Percentiles rank a stretch among this genome's conserved stretches.
phyloP scores from a whole-genome alignment of 768 basidiomycete genomes.

The Steccherinum ochraceum region DNA sequence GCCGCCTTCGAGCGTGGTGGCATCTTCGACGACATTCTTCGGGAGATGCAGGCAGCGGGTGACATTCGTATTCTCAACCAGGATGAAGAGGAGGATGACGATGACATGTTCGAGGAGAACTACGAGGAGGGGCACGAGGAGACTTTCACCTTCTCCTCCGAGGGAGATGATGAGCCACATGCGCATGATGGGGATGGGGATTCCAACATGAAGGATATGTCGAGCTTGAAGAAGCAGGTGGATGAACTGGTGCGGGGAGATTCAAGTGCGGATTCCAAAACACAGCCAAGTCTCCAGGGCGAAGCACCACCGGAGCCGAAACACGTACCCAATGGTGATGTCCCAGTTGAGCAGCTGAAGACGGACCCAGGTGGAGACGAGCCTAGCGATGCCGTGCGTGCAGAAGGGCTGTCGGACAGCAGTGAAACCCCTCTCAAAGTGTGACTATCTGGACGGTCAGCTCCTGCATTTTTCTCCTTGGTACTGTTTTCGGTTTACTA shows the following conservation, averaged over 20 bases:
- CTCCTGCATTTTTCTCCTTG: neutral
- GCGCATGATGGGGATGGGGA: slow-evolving; percentile 33
- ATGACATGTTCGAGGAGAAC: slow-evolving; percentile 5
- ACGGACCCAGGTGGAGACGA: slow-evolving; percentile 48
- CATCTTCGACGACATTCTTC: slow-evolving; percentile 63
- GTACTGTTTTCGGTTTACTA: neutral
- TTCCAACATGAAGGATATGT: slow-evolving; percentile 40
- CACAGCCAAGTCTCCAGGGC: slow-evolving; percentile 25
- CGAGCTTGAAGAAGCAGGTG: slow-evolving; percentile 52
- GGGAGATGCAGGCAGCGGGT: slow-evolving; percentile 13
- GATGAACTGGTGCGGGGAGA: slow-evolving; percentile 46
- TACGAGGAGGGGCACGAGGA: slow-evolving; percentile 8
- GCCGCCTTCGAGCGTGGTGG: slow-evolving; percentile 46
- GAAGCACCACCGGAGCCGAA: slow-evolving; percentile 44
- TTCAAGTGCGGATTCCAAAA: slow-evolving; percentile 20
- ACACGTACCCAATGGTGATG: slow-evolving; percentile 40
- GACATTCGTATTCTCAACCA: neutral
- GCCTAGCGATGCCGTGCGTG: slow-evolving; percentile 44
- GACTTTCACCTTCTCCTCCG: slow-evolving; percentile 21
- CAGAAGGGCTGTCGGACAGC: slow-evolving; percentile 59
- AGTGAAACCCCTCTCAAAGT: slow-evolving; percentile 54
- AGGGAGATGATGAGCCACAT: neutral
- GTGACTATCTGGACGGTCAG: slow-evolving; percentile 4
- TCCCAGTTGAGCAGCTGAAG: slow-evolving; percentile 41
- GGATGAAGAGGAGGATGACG: slow-evolving; percentile 15